Evolutionary conservation across 768 basidiomycete genomes (phyloP).

Genomic region (Termitomyces sp.): DNA sequence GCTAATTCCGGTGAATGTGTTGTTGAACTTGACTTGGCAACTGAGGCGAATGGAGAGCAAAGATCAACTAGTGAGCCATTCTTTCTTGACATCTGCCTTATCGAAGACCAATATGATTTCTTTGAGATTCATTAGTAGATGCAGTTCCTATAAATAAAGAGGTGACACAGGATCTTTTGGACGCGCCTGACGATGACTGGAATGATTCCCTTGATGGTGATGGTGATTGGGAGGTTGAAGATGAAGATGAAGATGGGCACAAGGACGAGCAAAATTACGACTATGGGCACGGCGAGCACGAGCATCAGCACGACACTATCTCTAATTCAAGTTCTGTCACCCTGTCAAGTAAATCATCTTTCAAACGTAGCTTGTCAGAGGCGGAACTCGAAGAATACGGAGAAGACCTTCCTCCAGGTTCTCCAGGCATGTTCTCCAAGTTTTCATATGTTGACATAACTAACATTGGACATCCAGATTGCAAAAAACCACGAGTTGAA

Average conservation of each 20-base stretch:
- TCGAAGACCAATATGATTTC: neutral
- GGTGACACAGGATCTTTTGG: slow-evolving; percentile 4
- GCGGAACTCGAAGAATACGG: slow-evolving; percentile 25
- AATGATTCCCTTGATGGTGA: slow-evolving; percentile 38
- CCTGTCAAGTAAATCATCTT: slow-evolving; percentile 49
- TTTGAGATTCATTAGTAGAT: slow-evolving; percentile 6
- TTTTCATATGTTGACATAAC: neutral
- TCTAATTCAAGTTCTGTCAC: slow-evolving; percentile 51
- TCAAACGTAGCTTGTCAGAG: slow-evolving; percentile 44
- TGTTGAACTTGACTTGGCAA: neutral
- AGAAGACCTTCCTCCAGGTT: slow-evolving; percentile 24
- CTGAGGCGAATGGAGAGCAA: slow-evolving; percentile 1
- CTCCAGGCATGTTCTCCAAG: slow-evolving; percentile 34
- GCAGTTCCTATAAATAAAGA: neutral
- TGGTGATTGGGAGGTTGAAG: slow-evolving; percentile 38
- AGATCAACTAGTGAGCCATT: slow-evolving; percentile 3
- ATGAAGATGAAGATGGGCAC: neutral
- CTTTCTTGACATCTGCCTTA: neutral
- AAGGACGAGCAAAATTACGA: neutral
- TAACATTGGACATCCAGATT: neutral
- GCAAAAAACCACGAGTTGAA: slow-evolving; percentile 14
- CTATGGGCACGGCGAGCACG: neutral
- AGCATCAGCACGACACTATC: slow-evolving; percentile 33
- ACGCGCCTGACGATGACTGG: slow-evolving; percentile 14
- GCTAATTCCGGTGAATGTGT: neutral